These are phyloP conservation scores for Blastocystis sp. DNA, from an alignment of 352 stramenopile species.

Conservation along the genomic window DNA sequence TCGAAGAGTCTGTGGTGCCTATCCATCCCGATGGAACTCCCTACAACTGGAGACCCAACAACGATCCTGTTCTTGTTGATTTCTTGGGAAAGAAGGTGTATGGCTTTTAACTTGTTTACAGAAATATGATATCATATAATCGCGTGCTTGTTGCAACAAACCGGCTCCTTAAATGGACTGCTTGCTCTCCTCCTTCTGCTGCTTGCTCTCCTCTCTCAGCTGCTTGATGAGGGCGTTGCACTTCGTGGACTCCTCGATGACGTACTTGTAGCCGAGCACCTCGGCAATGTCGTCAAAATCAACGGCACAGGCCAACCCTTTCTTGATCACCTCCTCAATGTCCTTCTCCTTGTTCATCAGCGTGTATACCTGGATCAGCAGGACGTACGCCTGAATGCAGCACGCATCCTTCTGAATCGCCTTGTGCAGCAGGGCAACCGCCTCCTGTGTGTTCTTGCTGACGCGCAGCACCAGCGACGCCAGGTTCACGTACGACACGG, in stretches of 20 bases:
- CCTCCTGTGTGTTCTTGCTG: conserved; percentile 1
- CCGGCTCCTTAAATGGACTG: not conserved
- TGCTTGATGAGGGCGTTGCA: conserved; percentile 1
- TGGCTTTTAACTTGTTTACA: conserved; percentile 66
- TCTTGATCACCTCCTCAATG: conserved; percentile 7
- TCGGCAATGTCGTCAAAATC: conserved; percentile 7
- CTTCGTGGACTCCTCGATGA: conserved; percentile 36
- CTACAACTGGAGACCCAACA: conserved; percentile 69
- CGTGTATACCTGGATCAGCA: not conserved
- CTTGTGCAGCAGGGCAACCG: not conserved
- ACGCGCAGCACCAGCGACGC: conserved; percentile 1
- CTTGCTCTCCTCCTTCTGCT: no score
- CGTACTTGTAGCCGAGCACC: conserved; percentile 5
- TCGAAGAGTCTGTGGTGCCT: conserved; percentile 53
- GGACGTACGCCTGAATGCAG: conserved; percentile 13
- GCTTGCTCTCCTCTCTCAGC: not conserved
- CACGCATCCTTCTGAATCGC: conserved; percentile 19
- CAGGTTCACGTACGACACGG: not conserved
- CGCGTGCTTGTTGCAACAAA: not conserved
- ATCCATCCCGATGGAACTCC: conserved; percentile 68
- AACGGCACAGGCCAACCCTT: conserved; percentile 18
- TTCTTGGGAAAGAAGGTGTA: conserved; percentile 67
- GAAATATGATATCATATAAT: conserved; percentile 55
- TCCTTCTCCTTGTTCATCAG: conserved; percentile 1
- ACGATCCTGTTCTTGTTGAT: conserved; percentile 66